Percentiles rank a stretch among this genome's conserved stretches.
Evolutionary conservation across 352 stramenopile species (phyloP).

Genomic region (Porosira glacialis): DNA sequence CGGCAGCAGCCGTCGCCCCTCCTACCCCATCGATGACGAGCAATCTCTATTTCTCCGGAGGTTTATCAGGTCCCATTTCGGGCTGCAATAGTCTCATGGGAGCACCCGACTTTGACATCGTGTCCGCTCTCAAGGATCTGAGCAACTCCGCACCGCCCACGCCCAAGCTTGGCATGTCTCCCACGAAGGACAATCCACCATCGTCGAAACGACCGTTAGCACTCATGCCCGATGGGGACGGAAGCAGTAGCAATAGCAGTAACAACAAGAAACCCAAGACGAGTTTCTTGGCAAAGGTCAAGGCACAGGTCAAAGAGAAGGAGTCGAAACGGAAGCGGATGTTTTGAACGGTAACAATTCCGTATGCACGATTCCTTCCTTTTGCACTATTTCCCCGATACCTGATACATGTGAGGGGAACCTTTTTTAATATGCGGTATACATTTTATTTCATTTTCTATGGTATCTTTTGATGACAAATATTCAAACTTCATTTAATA

Average conservation of each 20-base stretch:
- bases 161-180: slow-evolving; percentile 31
- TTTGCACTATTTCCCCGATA: too few relatives aligned
- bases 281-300: slow-evolving; percentile 47
- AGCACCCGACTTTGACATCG: slow-evolving; percentile 40
- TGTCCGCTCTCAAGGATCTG: slow-evolving; percentile 44
- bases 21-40: too few relatives aligned
- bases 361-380: too few relatives aligned
- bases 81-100: slow-evolving; percentile 41
- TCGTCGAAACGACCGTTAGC: not conserved
- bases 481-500: too few relatives aligned
- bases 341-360: too few relatives aligned
- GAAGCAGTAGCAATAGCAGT: not conserved
- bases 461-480: too few relatives aligned
- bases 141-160: slow-evolving; percentile 43
- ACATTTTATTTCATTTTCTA: too few relatives aligned
- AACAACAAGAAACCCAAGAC: slow-evolving; percentile 24
- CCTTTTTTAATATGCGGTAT: too few relatives aligned
- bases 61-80: slow-evolving; percentile 32
- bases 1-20: too few relatives aligned
- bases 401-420: too few relatives aligned
- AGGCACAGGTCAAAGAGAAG: slow-evolving; percentile 38
- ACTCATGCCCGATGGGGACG: not conserved
- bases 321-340: too few relatives aligned
- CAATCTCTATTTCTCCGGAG: slow-evolving; percentile 5
- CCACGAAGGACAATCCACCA: slow-evolving; percentile 11